Evolutionary conservation across 345 rosid species (phyloP), one percentile per base, ranked within the genome.

Genomic region (Carallia brachiata): DNA sequence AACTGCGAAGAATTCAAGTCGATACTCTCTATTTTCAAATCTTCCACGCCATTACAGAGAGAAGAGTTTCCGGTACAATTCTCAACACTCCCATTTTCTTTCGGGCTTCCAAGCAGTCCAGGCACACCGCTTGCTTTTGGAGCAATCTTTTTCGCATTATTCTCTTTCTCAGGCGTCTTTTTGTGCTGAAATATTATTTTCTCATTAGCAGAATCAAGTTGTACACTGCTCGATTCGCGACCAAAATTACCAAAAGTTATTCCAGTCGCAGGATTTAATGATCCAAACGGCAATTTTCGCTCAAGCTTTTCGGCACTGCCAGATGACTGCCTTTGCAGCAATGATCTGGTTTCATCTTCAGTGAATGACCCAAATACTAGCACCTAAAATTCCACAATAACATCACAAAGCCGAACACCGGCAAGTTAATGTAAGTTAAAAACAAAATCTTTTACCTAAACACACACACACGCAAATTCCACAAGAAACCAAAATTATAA

Each of bases 281-380:
- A 84, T 67, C 93, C 93, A 66, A 86, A 79, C n/a, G 66, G 90
- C 75, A 73, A n/a, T 28, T 56, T 79, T 58, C 69, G 78, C 76
- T 60, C 79, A 44, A 70, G 73, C 68, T 85, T 86, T 71, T 79
- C 84, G 66, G 77, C 77, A 68, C 56, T 84, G 47, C 65, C 87
- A 78, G 83, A 36, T 34, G 86, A 61, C 64, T 70, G 79, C 61
- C 75, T 82, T 61, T 62, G 75, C 75, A 84, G 81, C 78, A 77
- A 82, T 59, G 85, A 86, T 74, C 69, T 88, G 54, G 94, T 90
- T 75, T 92, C 98, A 27, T 95, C 91, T 82, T 92, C 97, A 27
- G 94, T 88, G 76, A 95, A 95, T 34, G 98, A 95, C 36, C 98
- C 98, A 78, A 95, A 95, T 67, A 92, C 53, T 52, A 92, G 37